Percentiles rank a stretch among this genome's conserved stretches.
phyloP scores from a whole-genome alignment of 768 basidiomycete species.

The Boletus subparvulus region DNA sequence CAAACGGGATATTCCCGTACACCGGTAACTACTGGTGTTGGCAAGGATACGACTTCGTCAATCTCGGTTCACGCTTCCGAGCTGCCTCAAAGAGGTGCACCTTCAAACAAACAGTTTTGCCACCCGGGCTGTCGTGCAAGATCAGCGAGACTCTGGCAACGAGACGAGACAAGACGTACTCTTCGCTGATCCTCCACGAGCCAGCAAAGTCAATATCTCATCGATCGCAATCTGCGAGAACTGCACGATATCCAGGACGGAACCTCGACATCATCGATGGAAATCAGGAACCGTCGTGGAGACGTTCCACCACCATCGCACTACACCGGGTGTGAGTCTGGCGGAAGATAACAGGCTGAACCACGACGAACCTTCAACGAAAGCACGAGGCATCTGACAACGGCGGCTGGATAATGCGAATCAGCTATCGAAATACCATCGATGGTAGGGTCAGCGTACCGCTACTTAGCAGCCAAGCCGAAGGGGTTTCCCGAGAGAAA shows the following conservation, averaged over 20 bases:
- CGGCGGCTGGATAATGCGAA: conserved; percentile 10
- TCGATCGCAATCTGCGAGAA: conserved; percentile 5
- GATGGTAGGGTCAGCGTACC: conserved; percentile 2
- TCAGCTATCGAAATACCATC: conserved; percentile 3
- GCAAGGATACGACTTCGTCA: conserved; percentile 4
- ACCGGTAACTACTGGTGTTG: conserved; percentile 19
- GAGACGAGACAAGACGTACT: background rate
- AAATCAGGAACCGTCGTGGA: conserved; percentile 2
- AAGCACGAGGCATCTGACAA: conserved; percentile 16
- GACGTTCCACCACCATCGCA: conserved; percentile 17
- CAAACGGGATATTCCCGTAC: conserved; percentile 27
- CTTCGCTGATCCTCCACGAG: conserved; percentile 22
- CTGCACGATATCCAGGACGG: background rate
- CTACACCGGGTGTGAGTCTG: background rate
- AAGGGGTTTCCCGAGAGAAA: conserved; percentile 34
- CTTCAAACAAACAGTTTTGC: conserved; percentile 8
- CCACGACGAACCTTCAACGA: conserved; percentile 1
- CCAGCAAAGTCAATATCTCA: conserved; percentile 20
- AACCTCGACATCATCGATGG: conserved; percentile 13
- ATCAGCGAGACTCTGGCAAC: background rate
- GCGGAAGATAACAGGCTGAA: background rate
- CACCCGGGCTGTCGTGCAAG: conserved; percentile 8
- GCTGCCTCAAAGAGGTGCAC: background rate
- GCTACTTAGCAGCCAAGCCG: conserved; percentile 18
- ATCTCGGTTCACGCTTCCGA: conserved; percentile 1